Conservation (phyloP, 331 rosid genomes). For the Cydonia oblonga region DNA sequence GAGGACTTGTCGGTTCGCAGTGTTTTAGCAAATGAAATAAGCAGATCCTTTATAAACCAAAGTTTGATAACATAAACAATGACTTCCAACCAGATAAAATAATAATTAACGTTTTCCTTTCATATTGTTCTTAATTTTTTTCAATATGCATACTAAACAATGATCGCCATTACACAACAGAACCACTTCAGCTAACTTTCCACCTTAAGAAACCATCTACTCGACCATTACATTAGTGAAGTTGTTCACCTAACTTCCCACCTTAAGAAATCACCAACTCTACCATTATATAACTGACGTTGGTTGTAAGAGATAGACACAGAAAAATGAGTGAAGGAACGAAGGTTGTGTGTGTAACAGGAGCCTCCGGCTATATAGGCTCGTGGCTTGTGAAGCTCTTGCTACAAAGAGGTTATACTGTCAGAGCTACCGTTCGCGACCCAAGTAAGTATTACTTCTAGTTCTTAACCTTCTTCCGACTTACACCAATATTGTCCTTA, state of each 20-base stretch:
- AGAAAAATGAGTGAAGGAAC: not conserved
- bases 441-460: conserved; percentile 10
- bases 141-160: not conserved
- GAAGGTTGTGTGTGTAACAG: conserved; percentile 15
- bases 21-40: too few relatives aligned
- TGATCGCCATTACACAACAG: not conserved
- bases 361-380: conserved; percentile 20
- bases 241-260: too few relatives aligned
- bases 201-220: not conserved
- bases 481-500: too few relatives aligned
- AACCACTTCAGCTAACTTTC: not conserved
- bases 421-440: conserved; percentile 20
- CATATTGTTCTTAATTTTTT: not conserved
- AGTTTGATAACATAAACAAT: too few relatives aligned
- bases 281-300: too few relatives aligned
- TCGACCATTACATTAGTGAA: too few relatives aligned
- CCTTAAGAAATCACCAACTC: too few relatives aligned
- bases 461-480: too few relatives aligned
- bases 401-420: conserved; percentile 8
- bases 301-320: not conserved
- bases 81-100: too few relatives aligned
- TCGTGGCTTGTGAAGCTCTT: conserved; percentile 23
- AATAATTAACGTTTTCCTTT: too few relatives aligned
- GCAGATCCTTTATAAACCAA: too few relatives aligned
- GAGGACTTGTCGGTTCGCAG: too few relatives aligned